phyloP scores from a whole-genome alignment of 2,329 filamentous ascomycete genomes.

The Curvularia verruculosa region DNA sequence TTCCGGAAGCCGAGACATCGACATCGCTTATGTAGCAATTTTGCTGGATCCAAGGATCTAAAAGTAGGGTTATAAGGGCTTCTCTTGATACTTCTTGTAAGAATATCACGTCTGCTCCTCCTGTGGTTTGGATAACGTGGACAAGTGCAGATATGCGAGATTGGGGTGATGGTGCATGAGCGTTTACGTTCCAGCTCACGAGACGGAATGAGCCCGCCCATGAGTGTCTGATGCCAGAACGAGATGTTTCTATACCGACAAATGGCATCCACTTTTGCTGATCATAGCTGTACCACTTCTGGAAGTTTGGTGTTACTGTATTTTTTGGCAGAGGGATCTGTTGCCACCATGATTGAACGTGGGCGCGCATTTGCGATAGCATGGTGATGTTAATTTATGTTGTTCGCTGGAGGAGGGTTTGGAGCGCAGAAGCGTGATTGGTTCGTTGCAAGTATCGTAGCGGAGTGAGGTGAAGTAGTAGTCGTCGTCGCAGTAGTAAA shows the following conservation, averaged over 20 bases:
- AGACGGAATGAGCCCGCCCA: conserved; percentile 11
- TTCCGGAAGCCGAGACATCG: neutral
- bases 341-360: conserved; percentile 10
- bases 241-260: neutral
- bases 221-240: neutral
- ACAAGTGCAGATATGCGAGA: conserved; percentile 10
- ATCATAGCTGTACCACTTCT: conserved; percentile 5
- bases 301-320: conserved; percentile 6
- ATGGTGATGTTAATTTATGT: neutral
- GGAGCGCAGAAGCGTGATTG: neutral
- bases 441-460: neutral
- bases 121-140: neutral
- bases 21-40: conserved; percentile 9
- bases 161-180: neutral
- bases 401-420: neutral
- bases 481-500: neutral
- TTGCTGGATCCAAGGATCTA: conserved; percentile 4
- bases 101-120: conserved; percentile 2
- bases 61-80: neutral
- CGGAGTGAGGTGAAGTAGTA: neutral
- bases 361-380: conserved; percentile 6
- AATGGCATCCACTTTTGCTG: neutral
- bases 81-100: conserved; percentile 10
- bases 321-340: conserved; percentile 8
- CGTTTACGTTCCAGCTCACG: conserved; percentile 10